Evolutionary conservation across 805 yeast species (phyloP), one percentile per base, ranked within the genome.

Genomic region (Wickerhamiella parazyma): DNA sequence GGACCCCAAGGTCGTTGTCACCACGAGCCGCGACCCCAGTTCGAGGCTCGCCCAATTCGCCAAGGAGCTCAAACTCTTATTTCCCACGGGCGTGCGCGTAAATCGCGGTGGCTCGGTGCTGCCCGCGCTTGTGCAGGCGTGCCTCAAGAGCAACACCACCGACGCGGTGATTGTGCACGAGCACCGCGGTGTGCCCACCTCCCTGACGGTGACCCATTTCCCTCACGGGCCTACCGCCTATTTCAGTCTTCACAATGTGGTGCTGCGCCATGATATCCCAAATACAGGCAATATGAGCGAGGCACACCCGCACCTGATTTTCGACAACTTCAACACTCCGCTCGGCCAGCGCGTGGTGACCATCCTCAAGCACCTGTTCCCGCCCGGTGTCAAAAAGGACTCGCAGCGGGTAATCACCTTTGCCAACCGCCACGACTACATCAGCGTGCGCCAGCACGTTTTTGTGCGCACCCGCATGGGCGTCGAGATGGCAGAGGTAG

Each of bases 221-320:
- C 99, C 98, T 3, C 95, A 91, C 59, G 99, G 99, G 0, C 99
- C 98, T 16, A 82, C 96, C 2, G 93, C 91, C 26, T 79, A 82
- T 37, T 91, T 91, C 69, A 83, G 96, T 9, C 67, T 91, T 45
- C 97, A 91, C 63, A 91, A 91, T 56, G 97, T 91, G 43, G 86
- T 84, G 20, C 68, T 91, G 45, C 78, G 97, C 61, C 99, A 91
- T 61, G 99, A 91, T 64, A 72, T 91, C 36, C 68, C 80, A 21
- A 76, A 84, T 54, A 71, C 80, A 24, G 96, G 96, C 12, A 86
- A 82, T 55, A 83, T 82, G 51, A 76, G 89, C 46, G 96, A 91
- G 63, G 84, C 82, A 1, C 82, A 82, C 56, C 99, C 99, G 11
- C 97, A 89, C 65, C 69, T 91, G 48, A 80, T 91, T 12, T 89